Evolutionary conservation across 1,284 basidiomycete species (phyloP).

Genomic region (Termitomyces sp.): DNA sequence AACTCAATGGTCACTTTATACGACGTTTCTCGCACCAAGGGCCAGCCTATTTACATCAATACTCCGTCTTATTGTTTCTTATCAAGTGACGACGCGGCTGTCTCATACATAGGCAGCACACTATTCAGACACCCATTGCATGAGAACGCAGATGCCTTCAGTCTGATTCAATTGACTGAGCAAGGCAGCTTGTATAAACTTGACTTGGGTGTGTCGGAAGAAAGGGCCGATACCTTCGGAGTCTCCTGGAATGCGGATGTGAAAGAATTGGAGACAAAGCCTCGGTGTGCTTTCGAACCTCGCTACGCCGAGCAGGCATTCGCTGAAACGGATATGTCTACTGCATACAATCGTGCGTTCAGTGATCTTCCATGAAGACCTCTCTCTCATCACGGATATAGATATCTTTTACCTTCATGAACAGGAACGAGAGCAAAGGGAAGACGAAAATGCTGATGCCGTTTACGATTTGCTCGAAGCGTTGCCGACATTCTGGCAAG

Average conservation of each 20-base stretch:
- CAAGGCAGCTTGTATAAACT: constrained; percentile 43
- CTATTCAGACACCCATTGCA: constrained; percentile 34
- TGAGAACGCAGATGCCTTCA: constrained; percentile 22
- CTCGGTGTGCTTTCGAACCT: constrained; percentile 33
- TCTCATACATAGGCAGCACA: constrained; percentile 38
- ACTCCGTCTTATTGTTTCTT: constrained; percentile 42
- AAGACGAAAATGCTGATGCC: constrained; percentile 32
- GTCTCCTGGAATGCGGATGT: constrained; percentile 40
- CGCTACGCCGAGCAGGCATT: constrained; percentile 40
- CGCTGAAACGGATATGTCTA: constrained; percentile 42
- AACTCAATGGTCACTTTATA: constrained; percentile 59
- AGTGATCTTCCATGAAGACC: neutral
- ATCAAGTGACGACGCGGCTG: constrained; percentile 24
- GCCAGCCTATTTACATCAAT: constrained; percentile 38
- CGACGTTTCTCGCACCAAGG: constrained; percentile 43
- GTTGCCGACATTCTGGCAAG: constrained; percentile 53
- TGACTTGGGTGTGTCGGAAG: constrained; percentile 27
- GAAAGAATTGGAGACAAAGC: constrained; percentile 29
- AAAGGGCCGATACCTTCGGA: constrained; percentile 10
- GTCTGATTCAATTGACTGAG: constrained; percentile 43
- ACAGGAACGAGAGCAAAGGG: constrained; percentile 23
- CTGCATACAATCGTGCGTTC: constrained; percentile 48
- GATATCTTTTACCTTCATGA: constrained; percentile 31
- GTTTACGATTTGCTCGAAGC: constrained; percentile 45
- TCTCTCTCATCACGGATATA: constrained; percentile 21